A percentile compares a stretch with the other conserved stretches of the same genome.
Conservation (phyloP, 352 stramenopile species). For the Globisporangium abappressorium region DNA sequence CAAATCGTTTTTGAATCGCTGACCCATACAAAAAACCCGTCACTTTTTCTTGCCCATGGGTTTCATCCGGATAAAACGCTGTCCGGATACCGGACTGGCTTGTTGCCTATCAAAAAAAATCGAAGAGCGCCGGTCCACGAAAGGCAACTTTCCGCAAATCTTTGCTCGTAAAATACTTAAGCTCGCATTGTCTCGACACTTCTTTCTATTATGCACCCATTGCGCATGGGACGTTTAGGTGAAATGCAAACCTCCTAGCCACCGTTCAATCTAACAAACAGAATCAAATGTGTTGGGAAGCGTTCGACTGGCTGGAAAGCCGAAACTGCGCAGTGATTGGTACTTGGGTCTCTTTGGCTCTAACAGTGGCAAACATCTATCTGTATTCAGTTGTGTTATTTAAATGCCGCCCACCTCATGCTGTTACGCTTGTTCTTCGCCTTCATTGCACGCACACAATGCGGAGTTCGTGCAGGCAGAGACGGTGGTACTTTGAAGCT, state of each 20-base stretch:
- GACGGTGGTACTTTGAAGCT: not conserved
- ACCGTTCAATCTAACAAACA: not conserved
- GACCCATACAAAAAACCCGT: conserved; percentile 20
- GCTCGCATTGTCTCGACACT: not conserved
- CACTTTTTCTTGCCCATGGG: not conserved
- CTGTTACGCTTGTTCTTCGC: not conserved
- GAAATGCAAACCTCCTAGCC: not conserved
- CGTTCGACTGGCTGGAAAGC: not conserved
- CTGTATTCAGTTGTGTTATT: not conserved
- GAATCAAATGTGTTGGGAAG: not conserved
- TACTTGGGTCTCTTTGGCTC: not conserved
- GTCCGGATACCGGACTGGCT: conserved; percentile 20
- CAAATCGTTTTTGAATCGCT: not conserved
- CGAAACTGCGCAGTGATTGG: not conserved
- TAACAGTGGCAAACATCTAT: not conserved
- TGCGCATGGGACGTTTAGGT: not conserved
- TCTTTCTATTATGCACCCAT: not conserved
- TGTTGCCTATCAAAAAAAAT: conserved; percentile 20
- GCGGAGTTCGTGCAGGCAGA: not conserved
- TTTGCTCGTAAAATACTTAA: not conserved
- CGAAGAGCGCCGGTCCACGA: not conserved
- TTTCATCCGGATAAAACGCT: conserved; percentile 13
- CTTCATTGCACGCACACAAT: not conserved
- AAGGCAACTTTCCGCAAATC: conserved; percentile 7
- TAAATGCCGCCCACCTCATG: not conserved